Base-by-base conservation (phyloP, 352 stramenopile species). In the Globisporangium cederbergense region DNA sequence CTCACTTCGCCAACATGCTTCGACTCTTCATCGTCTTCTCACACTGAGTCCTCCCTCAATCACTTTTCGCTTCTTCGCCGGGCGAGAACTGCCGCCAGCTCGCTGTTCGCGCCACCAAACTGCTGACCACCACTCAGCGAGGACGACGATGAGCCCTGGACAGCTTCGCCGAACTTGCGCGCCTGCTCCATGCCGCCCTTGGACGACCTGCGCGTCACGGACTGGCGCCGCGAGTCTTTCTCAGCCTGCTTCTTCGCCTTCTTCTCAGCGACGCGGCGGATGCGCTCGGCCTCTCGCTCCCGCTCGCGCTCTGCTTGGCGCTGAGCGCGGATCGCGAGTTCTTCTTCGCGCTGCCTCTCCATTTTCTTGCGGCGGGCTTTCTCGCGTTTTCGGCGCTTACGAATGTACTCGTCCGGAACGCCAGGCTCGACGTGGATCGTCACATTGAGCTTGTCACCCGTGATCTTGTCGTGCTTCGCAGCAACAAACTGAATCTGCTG, bases 241-340 rank as follows among this genome's bases (percentile, higher is more conserved):
- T 95, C 88, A 0, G 81, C 76, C 52, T 84, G 82, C 55, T 96
- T 96, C 55, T 93, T 93, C n/a, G 88, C 79, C 64, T 96, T 96
- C 62, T 91, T 91, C 54, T 95, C 85, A 0, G 86, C 85, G 1
- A 96, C 85, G 22, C 88, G 88, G 5, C 79, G 81, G 40, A 92
- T 50, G 20, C 88, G 86, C 64, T 95, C 86, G 0, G 76, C 76
- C 66, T 96, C 88, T 18, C 88, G 81, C 59, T 89, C 75, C 7
- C 72, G 67, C 7, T 90, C 73, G 10, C 84, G 78, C 30, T 89
- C 70, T 11, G 86, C 84, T 51, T 91, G 83, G 34, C 88, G 83
- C 30, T 86, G 73, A 1, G 83, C 79, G 28, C 85, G 82, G 11
- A 92, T 74, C 6, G 83, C 84, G 34, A 91, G 62, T 49, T 95